Evolutionary conservation across 805 yeast genomes (phyloP).

Genomic region (Sugiyamaella chiloensis): DNA sequence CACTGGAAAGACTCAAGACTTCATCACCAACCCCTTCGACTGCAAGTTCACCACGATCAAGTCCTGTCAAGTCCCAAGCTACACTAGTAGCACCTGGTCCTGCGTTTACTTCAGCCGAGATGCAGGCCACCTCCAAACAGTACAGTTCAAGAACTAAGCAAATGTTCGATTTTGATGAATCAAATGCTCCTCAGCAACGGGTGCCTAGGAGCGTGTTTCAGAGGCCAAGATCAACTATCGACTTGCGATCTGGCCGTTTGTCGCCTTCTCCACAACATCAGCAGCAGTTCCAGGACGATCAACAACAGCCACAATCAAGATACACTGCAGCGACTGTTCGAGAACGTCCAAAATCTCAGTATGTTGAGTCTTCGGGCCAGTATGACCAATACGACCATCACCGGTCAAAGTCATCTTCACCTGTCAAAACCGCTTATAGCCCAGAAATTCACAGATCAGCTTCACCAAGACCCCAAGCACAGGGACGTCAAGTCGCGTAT

Average conservation of each 20-base stretch:
- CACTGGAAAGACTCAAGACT: slow-evolving; percentile 43
- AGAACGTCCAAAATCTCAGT: slow-evolving; percentile 20
- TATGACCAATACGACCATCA: slow-evolving; percentile 14
- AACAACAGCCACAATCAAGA: slow-evolving; percentile 28
- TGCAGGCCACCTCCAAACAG: slow-evolving; percentile 36
- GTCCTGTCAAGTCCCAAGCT: not conserved
- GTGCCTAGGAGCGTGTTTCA: slow-evolving; percentile 17
- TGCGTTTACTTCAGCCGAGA: slow-evolving; percentile 38
- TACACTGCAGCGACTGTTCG: slow-evolving; percentile 15
- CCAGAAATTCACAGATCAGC: slow-evolving; percentile 10
- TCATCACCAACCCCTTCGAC: slow-evolving; percentile 17
- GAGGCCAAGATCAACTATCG: slow-evolving; percentile 24
- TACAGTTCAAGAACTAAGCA: slow-evolving; percentile 17
- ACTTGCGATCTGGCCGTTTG: slow-evolving; percentile 12
- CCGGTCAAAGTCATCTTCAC: slow-evolving; percentile 22
- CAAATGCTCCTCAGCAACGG: slow-evolving; percentile 6
- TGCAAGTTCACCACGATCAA: not conserved
- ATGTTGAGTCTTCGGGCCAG: slow-evolving; percentile 10
- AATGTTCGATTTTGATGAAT: slow-evolving; percentile 13
- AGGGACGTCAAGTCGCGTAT: too few species aligned
- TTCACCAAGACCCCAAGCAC: slow-evolving; percentile 16
- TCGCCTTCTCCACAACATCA: slow-evolving; percentile 4
- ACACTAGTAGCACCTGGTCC: slow-evolving; percentile 31
- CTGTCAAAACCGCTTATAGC: slow-evolving; percentile 11
- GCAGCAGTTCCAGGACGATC: too few species aligned